Evolutionary conservation across 768 basidiomycete genomes (phyloP).

Genomic region (Rhizopogon roseolus): DNA sequence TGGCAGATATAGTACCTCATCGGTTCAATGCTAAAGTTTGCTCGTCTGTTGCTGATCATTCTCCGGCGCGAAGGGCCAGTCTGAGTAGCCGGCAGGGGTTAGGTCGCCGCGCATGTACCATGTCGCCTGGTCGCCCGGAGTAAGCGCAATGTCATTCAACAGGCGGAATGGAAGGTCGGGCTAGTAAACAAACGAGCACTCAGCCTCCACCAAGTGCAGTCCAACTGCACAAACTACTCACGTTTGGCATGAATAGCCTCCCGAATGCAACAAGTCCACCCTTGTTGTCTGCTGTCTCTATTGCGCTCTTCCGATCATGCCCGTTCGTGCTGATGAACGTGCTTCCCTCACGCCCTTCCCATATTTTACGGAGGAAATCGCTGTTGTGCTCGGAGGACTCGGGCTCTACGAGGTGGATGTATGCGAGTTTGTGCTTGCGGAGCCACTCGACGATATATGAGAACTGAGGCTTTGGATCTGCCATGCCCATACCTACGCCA

Average conservation of each 20-base stretch:
- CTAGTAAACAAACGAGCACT: conserved; percentile 4
- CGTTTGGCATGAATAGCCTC: conserved; percentile 33
- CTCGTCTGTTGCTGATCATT: neutral
- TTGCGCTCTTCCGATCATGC: conserved; percentile 35
- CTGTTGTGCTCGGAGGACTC: conserved; percentile 28
- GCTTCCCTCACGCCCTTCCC: conserved; percentile 27
- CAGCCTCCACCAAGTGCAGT: neutral
- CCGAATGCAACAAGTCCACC: conserved; percentile 33
- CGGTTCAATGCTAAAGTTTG: too few species aligned
- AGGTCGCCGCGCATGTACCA: conserved; percentile 21
- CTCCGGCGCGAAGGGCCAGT: conserved; percentile 20
- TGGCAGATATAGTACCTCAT: too few species aligned
- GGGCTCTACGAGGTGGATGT: conserved; percentile 47
- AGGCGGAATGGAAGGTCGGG: conserved; percentile 30
- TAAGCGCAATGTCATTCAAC: conserved; percentile 14
- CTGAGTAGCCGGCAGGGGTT: conserved; percentile 24
- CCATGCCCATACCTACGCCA: conserved; percentile 43
- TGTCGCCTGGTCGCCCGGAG: conserved; percentile 11
- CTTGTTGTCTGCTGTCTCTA: conserved; percentile 29
- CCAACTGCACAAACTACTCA: conserved; percentile 14
- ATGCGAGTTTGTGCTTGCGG: conserved; percentile 35
- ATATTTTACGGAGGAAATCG: conserved; percentile 41
- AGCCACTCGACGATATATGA: conserved; percentile 41
- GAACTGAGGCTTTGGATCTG: conserved; percentile 52
- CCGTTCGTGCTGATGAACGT: conserved; percentile 41